A percentile compares a stretch with the other conserved stretches of the same genome.
Evolutionary conservation across 2,329 filamentous ascomycete species (phyloP).

Genomic region (Emydomyces testavorans): DNA sequence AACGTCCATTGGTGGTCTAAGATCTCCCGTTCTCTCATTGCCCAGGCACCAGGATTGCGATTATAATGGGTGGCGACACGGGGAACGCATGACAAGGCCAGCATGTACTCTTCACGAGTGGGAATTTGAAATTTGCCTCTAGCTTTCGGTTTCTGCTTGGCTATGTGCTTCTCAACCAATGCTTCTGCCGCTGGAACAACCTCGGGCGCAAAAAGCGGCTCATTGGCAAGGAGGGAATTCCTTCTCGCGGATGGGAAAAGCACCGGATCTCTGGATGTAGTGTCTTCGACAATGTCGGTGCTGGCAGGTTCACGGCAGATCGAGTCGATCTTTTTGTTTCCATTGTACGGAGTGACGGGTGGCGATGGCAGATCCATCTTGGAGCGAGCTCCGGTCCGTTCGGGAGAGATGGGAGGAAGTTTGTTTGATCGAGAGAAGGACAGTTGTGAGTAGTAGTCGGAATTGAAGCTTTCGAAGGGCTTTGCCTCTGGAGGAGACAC

Average conservation of each 20-base stretch:
- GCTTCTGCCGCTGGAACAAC: constrained; percentile 26
- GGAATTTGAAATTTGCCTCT: constrained; percentile 34
- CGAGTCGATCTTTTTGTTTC: constrained; percentile 31
- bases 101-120: constrained; percentile 35
- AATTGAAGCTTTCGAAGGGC: constrained; percentile 40
- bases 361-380: constrained; percentile 37
- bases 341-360: constrained; percentile 36
- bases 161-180: constrained; percentile 34
- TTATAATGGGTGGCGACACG: constrained; percentile 35
- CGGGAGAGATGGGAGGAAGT: constrained; percentile 33
- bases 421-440: constrained; percentile 18
- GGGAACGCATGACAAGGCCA: constrained; percentile 36
- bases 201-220: constrained; percentile 32
- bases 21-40: constrained; percentile 33
- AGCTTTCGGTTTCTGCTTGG: constrained; percentile 15
- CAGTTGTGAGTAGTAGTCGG: constrained; percentile 18
- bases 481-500: constrained; percentile 40
- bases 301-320: constrained; percentile 19
- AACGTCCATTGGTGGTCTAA: constrained; percentile 32
- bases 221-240: constrained; percentile 26
- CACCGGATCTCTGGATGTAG: constrained; percentile 28
- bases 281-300: constrained; percentile 26
- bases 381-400: constrained; percentile 33
- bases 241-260: constrained; percentile 32
- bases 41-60: constrained; percentile 35